phyloP scores from a whole-genome alignment of 306 rosid species.

The Acmispon strigosus region DNA sequence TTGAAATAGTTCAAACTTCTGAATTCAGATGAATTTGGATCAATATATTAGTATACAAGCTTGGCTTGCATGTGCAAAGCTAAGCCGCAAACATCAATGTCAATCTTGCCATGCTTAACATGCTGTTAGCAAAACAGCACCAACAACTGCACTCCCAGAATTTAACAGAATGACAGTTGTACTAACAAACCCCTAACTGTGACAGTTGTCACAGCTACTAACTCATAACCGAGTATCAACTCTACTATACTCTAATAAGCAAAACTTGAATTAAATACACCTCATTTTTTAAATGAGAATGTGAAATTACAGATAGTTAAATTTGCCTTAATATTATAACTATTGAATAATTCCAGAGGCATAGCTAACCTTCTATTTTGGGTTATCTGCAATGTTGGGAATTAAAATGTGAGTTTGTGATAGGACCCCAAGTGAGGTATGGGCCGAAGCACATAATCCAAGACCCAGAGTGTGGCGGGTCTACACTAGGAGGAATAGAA shows the following conservation, averaged over 20 bases:
- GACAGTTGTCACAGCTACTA: too few relatives aligned
- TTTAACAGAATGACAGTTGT: too few relatives aligned
- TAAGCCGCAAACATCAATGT: not conserved
- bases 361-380: not conserved
- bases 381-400: not conserved
- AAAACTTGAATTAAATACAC: not conserved
- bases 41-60: not conserved
- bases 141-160: too few relatives aligned
- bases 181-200: too few relatives aligned
- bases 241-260: too few relatives aligned
- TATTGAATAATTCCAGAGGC: not conserved
- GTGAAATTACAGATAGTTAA: not conserved
- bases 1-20: not conserved
- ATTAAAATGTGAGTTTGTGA: too few relatives aligned
- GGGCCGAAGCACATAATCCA: too few relatives aligned
- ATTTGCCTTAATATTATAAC: not conserved
- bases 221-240: too few relatives aligned
- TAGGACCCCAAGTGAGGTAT: too few relatives aligned
- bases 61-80: not conserved
- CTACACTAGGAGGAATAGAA: too few relatives aligned
- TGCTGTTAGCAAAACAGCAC: not conserved
- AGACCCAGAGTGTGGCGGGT: too few relatives aligned
- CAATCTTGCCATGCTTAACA: not conserved
- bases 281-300: not conserved
- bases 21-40: not conserved